phyloP scores from a whole-genome alignment of 2,329 filamentous ascomycete genomes.

The Stagonosporopsis cucurbitacearum region DNA sequence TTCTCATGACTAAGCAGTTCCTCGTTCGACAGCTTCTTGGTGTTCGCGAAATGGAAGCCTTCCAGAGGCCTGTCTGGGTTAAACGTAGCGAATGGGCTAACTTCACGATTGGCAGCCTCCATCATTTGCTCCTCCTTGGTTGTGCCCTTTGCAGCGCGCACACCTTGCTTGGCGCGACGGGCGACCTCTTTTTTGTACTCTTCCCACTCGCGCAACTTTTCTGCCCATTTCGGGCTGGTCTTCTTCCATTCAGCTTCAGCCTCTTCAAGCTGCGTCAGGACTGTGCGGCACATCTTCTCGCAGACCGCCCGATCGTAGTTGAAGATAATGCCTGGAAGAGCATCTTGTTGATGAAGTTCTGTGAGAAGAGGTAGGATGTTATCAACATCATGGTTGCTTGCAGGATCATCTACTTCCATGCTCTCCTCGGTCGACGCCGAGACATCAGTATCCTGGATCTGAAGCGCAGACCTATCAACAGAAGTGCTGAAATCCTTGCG shows the following conservation, averaged over 20 bases:
- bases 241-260: constrained; percentile 66
- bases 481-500: constrained; percentile 52
- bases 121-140: constrained; percentile 64
- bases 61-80: constrained; percentile 69
- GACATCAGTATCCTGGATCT: constrained; percentile 7
- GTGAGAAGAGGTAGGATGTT: constrained; percentile 65
- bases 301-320: constrained; percentile 74
- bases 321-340: constrained; percentile 77
- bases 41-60: constrained; percentile 71
- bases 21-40: constrained; percentile 61
- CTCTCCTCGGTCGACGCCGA: constrained; percentile 17
- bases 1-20: constrained; percentile 65
- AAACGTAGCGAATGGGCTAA: constrained; percentile 67
- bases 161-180: constrained; percentile 53
- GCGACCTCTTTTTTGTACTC: constrained; percentile 60
- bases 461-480: constrained; percentile 16
- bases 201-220: constrained; percentile 64
- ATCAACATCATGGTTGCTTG: constrained; percentile 34
- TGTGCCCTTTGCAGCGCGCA: constrained; percentile 54
- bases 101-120: constrained; percentile 63
- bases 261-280: constrained; percentile 61
- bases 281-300: constrained; percentile 61
- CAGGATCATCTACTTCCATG: constrained; percentile 33
- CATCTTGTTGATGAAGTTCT: constrained; percentile 67
- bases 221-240: constrained; percentile 65